These are phyloP conservation scores for Globisporangium heterothallicum DNA, from an alignment of 352 stramenopile genomes.

Conservation along the genomic window DNA sequence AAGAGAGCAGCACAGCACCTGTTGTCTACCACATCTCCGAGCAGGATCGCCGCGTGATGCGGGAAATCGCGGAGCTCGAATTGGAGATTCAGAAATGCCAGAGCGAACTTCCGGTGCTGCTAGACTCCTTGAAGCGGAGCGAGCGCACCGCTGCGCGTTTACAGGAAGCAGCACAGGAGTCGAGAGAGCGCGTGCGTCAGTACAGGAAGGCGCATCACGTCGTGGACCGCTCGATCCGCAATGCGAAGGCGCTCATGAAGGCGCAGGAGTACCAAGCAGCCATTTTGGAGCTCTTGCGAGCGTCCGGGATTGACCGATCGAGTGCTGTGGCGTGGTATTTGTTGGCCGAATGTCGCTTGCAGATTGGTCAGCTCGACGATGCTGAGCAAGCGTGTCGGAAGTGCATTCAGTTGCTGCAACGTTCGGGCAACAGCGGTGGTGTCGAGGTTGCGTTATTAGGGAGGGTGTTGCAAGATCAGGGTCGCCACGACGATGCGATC, in stretches of 20 bases:
- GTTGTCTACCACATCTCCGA: constrained; percentile 24
- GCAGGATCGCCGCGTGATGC: constrained; percentile 33
- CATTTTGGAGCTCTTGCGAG: constrained; percentile 51
- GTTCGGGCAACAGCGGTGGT: constrained; percentile 9
- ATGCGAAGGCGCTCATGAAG: constrained; percentile 28
- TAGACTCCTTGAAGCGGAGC: constrained; percentile 32
- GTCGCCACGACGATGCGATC: constrained; percentile 45
- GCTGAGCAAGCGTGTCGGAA: constrained; percentile 53
- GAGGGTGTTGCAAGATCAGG: constrained; percentile 44
- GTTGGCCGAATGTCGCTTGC: constrained; percentile 48
- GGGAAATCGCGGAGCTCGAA: constrained; percentile 39
- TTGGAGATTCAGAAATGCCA: constrained; percentile 37
- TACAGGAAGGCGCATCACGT: constrained; percentile 43
- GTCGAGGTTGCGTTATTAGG: constrained; percentile 42
- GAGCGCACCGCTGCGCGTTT: constrained; percentile 25
- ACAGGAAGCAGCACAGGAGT: constrained; percentile 27
- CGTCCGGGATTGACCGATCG: constrained; percentile 36
- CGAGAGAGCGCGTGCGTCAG: constrained; percentile 30
- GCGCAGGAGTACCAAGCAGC: constrained; percentile 57
- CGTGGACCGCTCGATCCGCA: constrained; percentile 38
- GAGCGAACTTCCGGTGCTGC: constrained; percentile 35
- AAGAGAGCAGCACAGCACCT: not conserved
- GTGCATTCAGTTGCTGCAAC: constrained; percentile 34
- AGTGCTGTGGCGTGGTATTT: constrained; percentile 49
- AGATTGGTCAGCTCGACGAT: constrained; percentile 35